phyloP scores from a whole-genome alignment of 192 early-diverging fungal species.

The Mortierella claussenii region DNA sequence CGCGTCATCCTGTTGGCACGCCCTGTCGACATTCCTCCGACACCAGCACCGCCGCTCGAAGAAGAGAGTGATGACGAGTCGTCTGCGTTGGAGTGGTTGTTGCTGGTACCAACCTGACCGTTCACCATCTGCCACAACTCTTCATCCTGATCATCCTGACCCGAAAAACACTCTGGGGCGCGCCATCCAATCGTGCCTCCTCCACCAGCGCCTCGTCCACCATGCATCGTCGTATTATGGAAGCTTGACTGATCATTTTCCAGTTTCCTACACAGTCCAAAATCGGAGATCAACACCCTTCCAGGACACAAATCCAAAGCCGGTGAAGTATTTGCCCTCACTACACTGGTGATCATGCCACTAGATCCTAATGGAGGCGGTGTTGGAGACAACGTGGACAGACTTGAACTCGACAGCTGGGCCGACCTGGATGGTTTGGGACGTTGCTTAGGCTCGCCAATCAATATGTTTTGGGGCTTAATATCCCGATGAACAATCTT shows the following conservation, averaged over 20 bases:
- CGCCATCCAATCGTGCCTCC: conserved; percentile 97
- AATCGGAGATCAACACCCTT: conserved; percentile 94
- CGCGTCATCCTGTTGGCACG: conserved; percentile 72
- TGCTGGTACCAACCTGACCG: too few relatives aligned
- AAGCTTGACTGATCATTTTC: conserved; percentile 95
- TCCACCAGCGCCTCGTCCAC: conserved; percentile 59
- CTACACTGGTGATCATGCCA: conserved; percentile 41
- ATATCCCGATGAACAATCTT: conserved; percentile 99
- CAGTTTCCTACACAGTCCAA: conserved; percentile 94
- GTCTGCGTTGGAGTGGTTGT: too few relatives aligned
- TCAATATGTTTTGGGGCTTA: conserved; percentile 95
- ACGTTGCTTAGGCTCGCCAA: conserved; percentile 70
- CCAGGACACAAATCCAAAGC: conserved; percentile 47
- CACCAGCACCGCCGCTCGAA: not conserved
- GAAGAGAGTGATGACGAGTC: too few relatives aligned
- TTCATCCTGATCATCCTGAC: conserved; percentile 29
- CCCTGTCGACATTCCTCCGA: not conserved
- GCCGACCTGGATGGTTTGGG: conserved; percentile 46
- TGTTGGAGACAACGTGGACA: conserved; percentile 4
- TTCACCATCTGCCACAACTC: conserved; percentile 4
- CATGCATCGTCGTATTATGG: conserved; percentile 82
- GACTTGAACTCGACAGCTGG: not conserved
- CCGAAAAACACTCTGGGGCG: conserved; percentile 84
- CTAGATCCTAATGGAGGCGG: conserved; percentile 35
- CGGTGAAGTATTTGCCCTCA: conserved; percentile 19